Conservation (phyloP, 352 stramenopile genomes). For the Plasmopara viticola region DNA sequence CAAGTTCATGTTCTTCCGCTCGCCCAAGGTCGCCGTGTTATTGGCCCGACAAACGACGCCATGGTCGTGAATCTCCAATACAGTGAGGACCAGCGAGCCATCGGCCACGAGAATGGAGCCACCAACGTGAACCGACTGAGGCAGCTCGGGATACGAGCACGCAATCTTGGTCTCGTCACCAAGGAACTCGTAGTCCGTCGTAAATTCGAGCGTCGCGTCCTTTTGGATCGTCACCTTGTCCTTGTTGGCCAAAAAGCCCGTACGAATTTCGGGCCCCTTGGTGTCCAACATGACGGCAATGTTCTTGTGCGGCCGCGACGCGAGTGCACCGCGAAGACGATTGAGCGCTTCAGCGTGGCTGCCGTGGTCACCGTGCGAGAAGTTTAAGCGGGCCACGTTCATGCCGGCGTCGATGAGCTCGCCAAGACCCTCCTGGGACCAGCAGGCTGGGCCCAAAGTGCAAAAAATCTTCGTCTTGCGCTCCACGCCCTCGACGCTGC, state of each 20-base stretch:
- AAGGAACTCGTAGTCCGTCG: slow-evolving; percentile 65
- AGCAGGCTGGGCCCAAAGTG: slow-evolving; percentile 87
- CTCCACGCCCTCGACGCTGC: slow-evolving; percentile 19
- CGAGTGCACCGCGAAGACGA: slow-evolving; percentile 54
- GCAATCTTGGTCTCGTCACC: slow-evolving; percentile 85
- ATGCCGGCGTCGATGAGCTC: slow-evolving; percentile 89
- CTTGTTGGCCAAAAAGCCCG: slow-evolving; percentile 82
- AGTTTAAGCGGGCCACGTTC: slow-evolving; percentile 98
- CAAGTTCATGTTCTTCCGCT: slow-evolving; percentile 97
- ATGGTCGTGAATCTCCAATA: slow-evolving; percentile 76
- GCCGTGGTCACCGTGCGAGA: slow-evolving; percentile 96
- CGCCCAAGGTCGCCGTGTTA: slow-evolving; percentile 84
- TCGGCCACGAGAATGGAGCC: slow-evolving; percentile 93
- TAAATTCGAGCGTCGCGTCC: slow-evolving; percentile 51
- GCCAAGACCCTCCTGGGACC: slow-evolving; percentile 91
- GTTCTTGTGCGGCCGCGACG: slow-evolving; percentile 63
- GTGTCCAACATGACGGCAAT: slow-evolving; percentile 95
- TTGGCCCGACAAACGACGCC: slow-evolving; percentile 68
- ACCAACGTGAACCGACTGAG: slow-evolving; percentile 87
- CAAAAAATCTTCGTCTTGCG: slow-evolving; percentile 90
- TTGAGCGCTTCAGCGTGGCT: slow-evolving; percentile 67
- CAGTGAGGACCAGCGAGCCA: slow-evolving; percentile 90
- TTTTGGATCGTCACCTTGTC: slow-evolving; percentile 67
- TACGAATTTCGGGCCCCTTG: slow-evolving; percentile 95
- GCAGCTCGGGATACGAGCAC: slow-evolving; percentile 91